phyloP scores from a whole-genome alignment of 345 rosid genomes.

The Populus nigra region DNA sequence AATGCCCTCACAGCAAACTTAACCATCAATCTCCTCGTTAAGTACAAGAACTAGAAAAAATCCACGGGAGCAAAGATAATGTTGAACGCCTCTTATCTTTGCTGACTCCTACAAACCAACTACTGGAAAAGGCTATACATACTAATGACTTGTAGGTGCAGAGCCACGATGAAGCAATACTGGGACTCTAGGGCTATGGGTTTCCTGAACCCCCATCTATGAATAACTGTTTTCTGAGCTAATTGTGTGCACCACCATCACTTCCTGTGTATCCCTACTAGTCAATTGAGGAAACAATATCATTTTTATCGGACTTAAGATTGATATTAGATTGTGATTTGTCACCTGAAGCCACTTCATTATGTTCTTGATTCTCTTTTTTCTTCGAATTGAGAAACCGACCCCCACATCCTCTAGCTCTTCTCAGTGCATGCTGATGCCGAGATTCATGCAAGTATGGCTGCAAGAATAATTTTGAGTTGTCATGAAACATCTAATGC shows the following conservation, averaged over 20 bases:
- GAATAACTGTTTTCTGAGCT: not conserved
- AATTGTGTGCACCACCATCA: not conserved
- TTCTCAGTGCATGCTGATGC: conserved; percentile 83
- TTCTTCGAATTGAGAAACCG: conserved; percentile 85
- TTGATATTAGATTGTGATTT: conserved; percentile 60
- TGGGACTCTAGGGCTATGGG: not conserved
- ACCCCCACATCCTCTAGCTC: conserved; percentile 96
- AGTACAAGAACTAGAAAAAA: not conserved
- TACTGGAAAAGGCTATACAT: conserved; percentile 26
- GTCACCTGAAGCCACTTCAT: conserved; percentile 46
- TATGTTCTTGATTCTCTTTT: conserved; percentile 43
- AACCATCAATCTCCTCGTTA: conserved; percentile 3
- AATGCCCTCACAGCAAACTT: not conserved
- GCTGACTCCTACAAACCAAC: conserved; percentile 7
- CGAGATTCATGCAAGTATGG: conserved; percentile 98
- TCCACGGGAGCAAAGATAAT: conserved; percentile 3
- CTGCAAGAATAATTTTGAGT: conserved; percentile 40
- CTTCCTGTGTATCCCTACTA: conserved; percentile 34
- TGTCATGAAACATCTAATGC: not conserved
- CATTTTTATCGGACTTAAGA: conserved; percentile 53
- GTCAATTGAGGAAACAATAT: conserved; percentile 43
- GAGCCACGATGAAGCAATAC: conserved; percentile 9
- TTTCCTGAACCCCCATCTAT: not conserved
- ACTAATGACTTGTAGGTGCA: not conserved
- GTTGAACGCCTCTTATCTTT: conserved; percentile 2